phyloP scores from a whole-genome alignment of 768 basidiomycete species.

The Leucosporidium scottii region DNA sequence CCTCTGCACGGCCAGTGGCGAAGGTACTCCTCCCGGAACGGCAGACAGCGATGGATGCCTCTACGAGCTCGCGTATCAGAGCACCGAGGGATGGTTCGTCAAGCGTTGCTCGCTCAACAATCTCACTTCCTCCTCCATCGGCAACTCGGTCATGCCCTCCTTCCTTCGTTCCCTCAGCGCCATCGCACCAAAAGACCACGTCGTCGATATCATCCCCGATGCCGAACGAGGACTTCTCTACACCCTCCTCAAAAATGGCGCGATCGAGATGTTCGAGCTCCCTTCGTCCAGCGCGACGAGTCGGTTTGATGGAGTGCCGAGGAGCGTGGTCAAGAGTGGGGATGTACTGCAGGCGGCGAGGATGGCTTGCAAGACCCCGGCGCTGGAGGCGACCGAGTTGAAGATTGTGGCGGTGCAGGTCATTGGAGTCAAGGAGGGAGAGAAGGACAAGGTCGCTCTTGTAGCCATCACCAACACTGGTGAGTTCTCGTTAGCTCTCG shows the following conservation, averaged over 20 bases:
- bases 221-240: conserved; percentile 39
- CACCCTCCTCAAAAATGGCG: conserved; percentile 38
- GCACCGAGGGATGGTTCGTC: conserved; percentile 85
- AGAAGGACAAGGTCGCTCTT: conserved; percentile 55
- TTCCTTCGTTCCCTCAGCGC: conserved; percentile 26
- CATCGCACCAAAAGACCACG: conserved; percentile 33
- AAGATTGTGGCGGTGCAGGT: conserved; percentile 64
- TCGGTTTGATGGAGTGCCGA: conserved; percentile 24
- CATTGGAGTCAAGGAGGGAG: conserved; percentile 60
- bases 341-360: conserved; percentile 49
- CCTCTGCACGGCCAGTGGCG: conserved; percentile 50
- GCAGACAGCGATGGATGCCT: conserved; percentile 67
- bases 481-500: conserved; percentile 24
- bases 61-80: conserved; percentile 87
- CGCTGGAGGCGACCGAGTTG: conserved; percentile 61
- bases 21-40: conserved; percentile 46
- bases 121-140: conserved; percentile 45
- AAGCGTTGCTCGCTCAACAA: conserved; percentile 78
- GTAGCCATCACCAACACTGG: conserved; percentile 68
- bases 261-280: conserved; percentile 37
- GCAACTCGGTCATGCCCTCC: conserved; percentile 50
- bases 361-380: conserved; percentile 55
- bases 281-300: conserved; percentile 14
- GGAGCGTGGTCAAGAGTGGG: conserved; percentile 21
- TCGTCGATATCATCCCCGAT: conserved; percentile 40